Evolutionary conservation across 441 rosid genomes (phyloP), one percentile per base, ranked within the genome.

Genomic region (Populus hybrid): DNA sequence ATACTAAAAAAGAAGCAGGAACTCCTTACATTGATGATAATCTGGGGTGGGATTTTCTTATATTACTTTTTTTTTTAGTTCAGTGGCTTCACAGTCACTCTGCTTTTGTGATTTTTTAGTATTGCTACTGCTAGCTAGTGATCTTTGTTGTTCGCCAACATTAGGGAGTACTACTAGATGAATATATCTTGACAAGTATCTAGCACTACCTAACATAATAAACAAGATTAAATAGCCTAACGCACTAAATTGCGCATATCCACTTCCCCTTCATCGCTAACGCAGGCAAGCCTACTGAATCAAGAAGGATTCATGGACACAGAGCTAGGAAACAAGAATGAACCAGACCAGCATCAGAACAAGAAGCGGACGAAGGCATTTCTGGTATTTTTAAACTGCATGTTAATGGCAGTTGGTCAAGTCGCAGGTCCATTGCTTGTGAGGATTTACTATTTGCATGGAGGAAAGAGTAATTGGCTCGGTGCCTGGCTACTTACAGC

Each of bases 371-470:
- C 16, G 10, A 71, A 28, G 65, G 4, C 23, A 28, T 34, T 23
- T 34, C 28, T 73, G 35, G 53, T 14, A 21, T 12, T 34, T 42
- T 73, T 21, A 21, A 71, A 61, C 53, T 61, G 16, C 32, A 21
- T 30, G n/a, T n/a, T 73, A 12, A 53, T 72, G 67, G 11, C 46
- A 59, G 6, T 72, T 59, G 67, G 42, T 32, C 24, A 53, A 16
- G n/a, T 53, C 7, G 21, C 61, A 18, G 89, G 89, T 63, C 98
- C 95, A 6, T 67, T 93, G 16, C 40, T 93, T 40, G 80, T 86
- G 87, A 95, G 95, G 40, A 89, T 89, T 83, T 92, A 94, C 86
- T 94, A 87, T 89, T 61, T 89, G 84, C 91, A 85, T 69, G 95
- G 94, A 3, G 97, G 97, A 19, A 79, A 82, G 9, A 82, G 94